Base-by-base conservation (phyloP, 2,329 filamentous ascomycete species). In the Penicillium sumatraense region DNA sequence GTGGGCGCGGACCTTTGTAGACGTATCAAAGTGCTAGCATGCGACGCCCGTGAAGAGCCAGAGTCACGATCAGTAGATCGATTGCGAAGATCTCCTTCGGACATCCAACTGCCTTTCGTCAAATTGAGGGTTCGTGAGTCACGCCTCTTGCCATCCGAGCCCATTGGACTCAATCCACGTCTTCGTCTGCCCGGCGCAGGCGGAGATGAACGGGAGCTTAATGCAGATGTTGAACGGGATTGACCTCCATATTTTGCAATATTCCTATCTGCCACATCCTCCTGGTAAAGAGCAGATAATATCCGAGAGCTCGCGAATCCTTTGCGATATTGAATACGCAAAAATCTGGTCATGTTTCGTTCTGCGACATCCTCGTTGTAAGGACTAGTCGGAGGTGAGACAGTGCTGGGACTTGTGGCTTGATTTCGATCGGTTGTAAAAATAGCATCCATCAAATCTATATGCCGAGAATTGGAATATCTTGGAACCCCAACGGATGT, bases 351-450 rank as follows among this genome's bases (percentile, higher is more conserved):
- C 68, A 76, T 74, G 49, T 78, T 78, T 21, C 75, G 72, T 55
- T 78, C 75, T 5, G 75, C 75, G 49, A 78, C 66, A 59, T 78
- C 73, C 62, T 78, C 75, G 44, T 78, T 78, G 58, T 75, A 78
- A 10, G 71, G 71, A 16, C 63, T 68, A 5, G 63, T 65, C 3
- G 72, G 71, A 9, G 72, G 72, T 24, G 71, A 57, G 9, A 63
- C 51, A 13, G 58, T 40, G 58, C n/a, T 64, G 40, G 42, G 54
- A 53, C 24, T 64, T 53, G 33, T 63, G 60, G 58, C 49, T 31
- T 65, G 71, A 31, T 68, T 60, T 5, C 65, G 67, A 45, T 75
- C 70, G 1, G 68, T 63, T n/a, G 69, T 67, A 48, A 67, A 70
- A n/a, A 75, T 51, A 11, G 75, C 75, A 55, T 75, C 73, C 18